phyloP scores from a whole-genome alignment of 768 basidiomycete genomes.

The Hypholoma sublateritium region DNA sequence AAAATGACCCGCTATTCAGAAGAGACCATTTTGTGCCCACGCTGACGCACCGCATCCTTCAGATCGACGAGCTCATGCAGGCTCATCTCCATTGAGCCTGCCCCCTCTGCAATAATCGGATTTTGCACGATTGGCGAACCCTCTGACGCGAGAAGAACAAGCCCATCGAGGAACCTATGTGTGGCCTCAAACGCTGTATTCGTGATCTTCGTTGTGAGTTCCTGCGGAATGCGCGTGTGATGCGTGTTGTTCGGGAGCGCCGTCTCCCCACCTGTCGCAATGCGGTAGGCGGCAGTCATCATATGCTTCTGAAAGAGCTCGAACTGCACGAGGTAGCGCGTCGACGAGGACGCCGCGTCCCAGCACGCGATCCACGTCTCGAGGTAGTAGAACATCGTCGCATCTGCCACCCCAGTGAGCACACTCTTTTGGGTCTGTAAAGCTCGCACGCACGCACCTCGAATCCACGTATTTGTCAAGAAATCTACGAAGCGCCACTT shows the following conservation, averaged over 20 bases:
- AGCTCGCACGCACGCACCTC: conserved; percentile 50
- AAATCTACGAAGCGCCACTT: conserved; percentile 87
- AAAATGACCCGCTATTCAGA: conserved; percentile 1
- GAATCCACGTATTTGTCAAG: conserved; percentile 74
- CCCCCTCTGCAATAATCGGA: conserved; percentile 22
- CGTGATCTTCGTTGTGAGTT: conserved; percentile 48
- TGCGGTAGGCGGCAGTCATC: conserved; percentile 69
- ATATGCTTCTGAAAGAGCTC: conserved; percentile 80
- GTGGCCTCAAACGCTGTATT: conserved; percentile 82
- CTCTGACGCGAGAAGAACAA: conserved; percentile 76
- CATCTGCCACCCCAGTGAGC: conserved; percentile 11
- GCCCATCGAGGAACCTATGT: conserved; percentile 84
- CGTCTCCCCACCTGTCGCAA: conserved; percentile 73
- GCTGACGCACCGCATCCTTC: conserved; percentile 51
- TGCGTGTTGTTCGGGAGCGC: conserved; percentile 27
- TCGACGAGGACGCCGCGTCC: conserved; percentile 53
- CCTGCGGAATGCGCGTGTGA: conserved; percentile 33
- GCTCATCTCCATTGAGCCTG: conserved; percentile 35
- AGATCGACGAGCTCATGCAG: conserved; percentile 60
- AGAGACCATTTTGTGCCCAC: background rate
- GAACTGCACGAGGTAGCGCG: conserved; percentile 71
- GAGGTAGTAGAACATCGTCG: conserved; percentile 66
- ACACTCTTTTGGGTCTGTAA: background rate
- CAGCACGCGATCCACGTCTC: conserved; percentile 78
- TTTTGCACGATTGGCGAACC: conserved; percentile 47